Evolutionary conservation across 768 basidiomycete species (phyloP).

Genomic region (Hortiboletus flavorubellus): DNA sequence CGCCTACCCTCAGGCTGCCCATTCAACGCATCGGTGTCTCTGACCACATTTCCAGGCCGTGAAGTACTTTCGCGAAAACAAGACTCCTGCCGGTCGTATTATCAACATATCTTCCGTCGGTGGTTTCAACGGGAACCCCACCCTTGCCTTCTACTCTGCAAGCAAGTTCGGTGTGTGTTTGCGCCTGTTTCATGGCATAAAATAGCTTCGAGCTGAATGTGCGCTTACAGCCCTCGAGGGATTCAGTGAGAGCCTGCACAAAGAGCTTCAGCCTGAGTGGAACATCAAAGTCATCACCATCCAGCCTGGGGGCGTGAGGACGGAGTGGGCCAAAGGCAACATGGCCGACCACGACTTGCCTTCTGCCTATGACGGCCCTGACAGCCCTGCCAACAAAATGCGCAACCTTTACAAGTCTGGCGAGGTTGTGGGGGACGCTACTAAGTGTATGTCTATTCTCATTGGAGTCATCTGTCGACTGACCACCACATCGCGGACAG

Average conservation of each 20-base stretch:
- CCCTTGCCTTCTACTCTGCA: constrained; percentile 20
- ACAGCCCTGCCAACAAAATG: constrained; percentile 16
- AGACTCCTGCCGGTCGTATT: constrained; percentile 21
- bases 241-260: constrained; percentile 22
- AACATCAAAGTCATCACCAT: constrained; percentile 25
- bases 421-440: background rate
- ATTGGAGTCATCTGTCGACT: background rate
- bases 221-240: constrained; percentile 22
- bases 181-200: too few species aligned
- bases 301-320: constrained; percentile 21
- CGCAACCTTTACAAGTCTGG: constrained; percentile 2
- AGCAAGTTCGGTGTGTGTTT: constrained; percentile 21
- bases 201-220: background rate
- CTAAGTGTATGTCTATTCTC: constrained; percentile 9
- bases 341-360: constrained; percentile 16
- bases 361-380: constrained; percentile 12
- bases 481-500: constrained; percentile 3
- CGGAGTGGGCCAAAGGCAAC: constrained; percentile 20
- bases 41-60: constrained; percentile 17
- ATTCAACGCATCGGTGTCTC: background rate
- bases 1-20: background rate
- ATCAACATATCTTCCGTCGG: constrained; percentile 21
- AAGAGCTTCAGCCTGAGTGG: constrained; percentile 24
- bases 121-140: constrained; percentile 17
- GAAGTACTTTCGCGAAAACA: constrained; percentile 30